Base-by-base conservation (phyloP, 345 rosid genomes). In the Eucalyptus erythrocorys region DNA sequence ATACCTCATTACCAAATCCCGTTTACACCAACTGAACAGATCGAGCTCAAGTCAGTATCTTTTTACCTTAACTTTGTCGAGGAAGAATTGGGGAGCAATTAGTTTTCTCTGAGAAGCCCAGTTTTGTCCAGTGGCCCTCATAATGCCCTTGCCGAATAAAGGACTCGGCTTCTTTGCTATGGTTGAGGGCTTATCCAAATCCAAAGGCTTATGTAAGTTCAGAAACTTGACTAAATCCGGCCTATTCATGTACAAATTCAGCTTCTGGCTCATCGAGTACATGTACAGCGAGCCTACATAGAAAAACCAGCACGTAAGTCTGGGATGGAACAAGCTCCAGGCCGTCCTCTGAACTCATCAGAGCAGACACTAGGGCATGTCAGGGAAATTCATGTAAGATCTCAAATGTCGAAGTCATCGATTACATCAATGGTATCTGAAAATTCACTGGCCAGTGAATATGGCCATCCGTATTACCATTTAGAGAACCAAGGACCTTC, bases 21-120 rank as follows among this genome's bases (percentile, higher is more conserved):
- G 3, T 21, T 40, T 21, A 76, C 42, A 76, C 47, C 82, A 21
- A 37, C 82, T 21, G 30, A 76, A 76, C 30, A 40, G 82, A 40
- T 21, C 47, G 15, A 76, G 82, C 42, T 37, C 47, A 3, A 24
- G 14, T 76, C 27, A 76, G 42, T 76, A 37, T 76, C 30, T 40
- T 40, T 22, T 40, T 88, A 90, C 92, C 92, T 89, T 91, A 24
- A 90, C 91, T 86, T 91, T 90, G 81, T 89, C 89, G 30, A 50
- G 88, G 89, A 90, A 91, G 76, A 91, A 89, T 47, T 87, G 87
- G 27, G 92, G 91, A 79, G 93, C 92, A 53, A 91, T 88, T 68
- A 92, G 87, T 87, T 89, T 92, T 50, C 92, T 85, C 86, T 91
- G 92, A 34, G n/a, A 76, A 43, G 90, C 88, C 92, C 94, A 91